Conservation (phyloP, 768 basidiomycete genomes). For the Boletellus sp. region DNA sequence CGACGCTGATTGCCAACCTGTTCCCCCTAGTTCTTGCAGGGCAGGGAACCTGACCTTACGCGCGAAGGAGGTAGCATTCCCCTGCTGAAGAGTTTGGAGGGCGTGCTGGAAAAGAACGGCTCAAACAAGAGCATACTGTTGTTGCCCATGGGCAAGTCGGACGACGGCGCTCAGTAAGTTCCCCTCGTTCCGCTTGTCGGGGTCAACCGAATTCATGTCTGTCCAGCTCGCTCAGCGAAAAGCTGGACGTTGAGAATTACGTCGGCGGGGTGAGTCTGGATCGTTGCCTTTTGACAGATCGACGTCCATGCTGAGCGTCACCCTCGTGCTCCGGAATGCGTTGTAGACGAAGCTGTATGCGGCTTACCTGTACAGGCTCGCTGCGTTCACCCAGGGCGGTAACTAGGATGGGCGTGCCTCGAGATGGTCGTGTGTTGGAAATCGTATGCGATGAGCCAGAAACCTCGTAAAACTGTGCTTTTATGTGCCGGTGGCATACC, state of each 20-base stretch:
- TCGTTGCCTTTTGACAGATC: neutral
- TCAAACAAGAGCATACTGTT: conserved; percentile 43
- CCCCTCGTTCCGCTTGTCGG: neutral
- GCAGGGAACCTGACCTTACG: conserved; percentile 43
- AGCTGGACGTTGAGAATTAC: conserved; percentile 80
- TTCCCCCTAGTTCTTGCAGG: too few relatives aligned
- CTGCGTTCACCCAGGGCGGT: neutral
- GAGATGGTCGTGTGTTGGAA: too few relatives aligned
- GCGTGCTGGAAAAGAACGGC: conserved; percentile 65
- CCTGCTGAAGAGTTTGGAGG: conserved; percentile 83
- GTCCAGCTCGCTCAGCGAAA: conserved; percentile 83
- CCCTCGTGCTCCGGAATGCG: too few relatives aligned
- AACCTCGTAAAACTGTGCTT: too few relatives aligned
- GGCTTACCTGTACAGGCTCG: neutral
- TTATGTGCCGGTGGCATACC: too few relatives aligned
- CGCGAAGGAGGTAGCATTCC: conserved; percentile 89
- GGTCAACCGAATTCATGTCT: neutral
- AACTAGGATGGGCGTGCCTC: too few relatives aligned
- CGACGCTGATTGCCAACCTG: neutral
- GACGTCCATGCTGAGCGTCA: neutral
- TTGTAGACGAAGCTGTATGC: neutral
- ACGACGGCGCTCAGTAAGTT: conserved; percentile 87
- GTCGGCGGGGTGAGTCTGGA: neutral
- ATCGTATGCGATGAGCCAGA: too few relatives aligned
- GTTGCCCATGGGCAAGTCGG: conserved; percentile 86